Evolutionary conservation across 176 grass and related monocot species (phyloP).

Genomic region (Zoysia japonica): DNA sequence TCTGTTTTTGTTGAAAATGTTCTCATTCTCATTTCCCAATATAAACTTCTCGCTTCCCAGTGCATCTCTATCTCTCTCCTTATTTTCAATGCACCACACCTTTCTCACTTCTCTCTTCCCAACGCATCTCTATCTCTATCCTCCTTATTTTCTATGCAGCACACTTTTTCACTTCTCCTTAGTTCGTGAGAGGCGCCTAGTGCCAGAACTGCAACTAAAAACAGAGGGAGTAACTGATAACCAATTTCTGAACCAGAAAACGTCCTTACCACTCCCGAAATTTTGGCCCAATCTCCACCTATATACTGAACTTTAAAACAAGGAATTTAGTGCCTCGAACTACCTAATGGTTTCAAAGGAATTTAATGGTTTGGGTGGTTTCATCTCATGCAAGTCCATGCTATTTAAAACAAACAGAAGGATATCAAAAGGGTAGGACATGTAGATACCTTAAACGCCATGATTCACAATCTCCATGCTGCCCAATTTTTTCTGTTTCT

Average conservation of each 20-base stretch:
- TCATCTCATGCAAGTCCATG: background rate
- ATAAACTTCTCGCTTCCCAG: too few species aligned
- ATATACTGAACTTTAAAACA: background rate
- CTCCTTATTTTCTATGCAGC: too few species aligned
- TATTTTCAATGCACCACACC: too few species aligned
- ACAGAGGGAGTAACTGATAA: background rate
- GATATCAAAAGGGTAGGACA: background rate
- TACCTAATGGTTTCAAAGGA: background rate
- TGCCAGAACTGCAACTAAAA: too few species aligned
- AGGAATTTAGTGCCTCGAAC: background rate
- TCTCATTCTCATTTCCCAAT: too few species aligned
- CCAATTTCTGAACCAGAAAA: slow-evolving; percentile 2
- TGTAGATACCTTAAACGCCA: slow-evolving; percentile 66
- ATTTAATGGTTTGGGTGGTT: background rate
- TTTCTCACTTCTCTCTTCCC: too few species aligned
- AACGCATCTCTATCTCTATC: too few species aligned
- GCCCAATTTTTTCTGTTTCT: slow-evolving; percentile 34
- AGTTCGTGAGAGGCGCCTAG: too few species aligned
- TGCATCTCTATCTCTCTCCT: too few species aligned
- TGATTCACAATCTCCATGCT: slow-evolving; percentile 54
- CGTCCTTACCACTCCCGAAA: background rate
- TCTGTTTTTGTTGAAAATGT: too few species aligned
- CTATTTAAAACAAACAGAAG: slow-evolving; percentile 13
- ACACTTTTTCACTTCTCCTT: too few species aligned
- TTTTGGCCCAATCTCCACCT: background rate